Evolutionary conservation across 371 early-diverging fungal species (phyloP), one percentile per base, ranked within the genome.

Genomic region (Mucor saturninus): DNA sequence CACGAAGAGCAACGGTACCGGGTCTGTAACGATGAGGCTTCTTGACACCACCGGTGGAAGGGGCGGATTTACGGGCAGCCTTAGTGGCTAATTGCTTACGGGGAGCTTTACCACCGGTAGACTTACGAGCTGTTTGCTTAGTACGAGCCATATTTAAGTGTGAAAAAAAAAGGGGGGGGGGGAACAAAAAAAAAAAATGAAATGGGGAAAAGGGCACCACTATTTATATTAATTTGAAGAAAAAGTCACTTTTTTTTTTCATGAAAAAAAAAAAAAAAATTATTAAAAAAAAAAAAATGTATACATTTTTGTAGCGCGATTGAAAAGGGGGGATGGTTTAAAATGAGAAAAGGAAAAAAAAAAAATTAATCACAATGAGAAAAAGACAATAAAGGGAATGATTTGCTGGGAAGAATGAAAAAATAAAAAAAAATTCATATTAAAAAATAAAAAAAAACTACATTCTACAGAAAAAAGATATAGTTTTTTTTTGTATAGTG

Each of bases 71-170:
- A 71, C 83, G 83, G 30, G 82, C 82, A 46, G 98, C 95, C 90
- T 99, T 98, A 76, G 97, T 96, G 72, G 97, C 96, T 61, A 99
- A 85, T 83, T 97, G 97, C 87, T 98, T 98, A 80, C 95, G 89
- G 62, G 99, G 98, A 43, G 95, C 94, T 84, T 99, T 99, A 77
- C 99, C 98, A 78, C 99, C 99, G 70, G 98, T 97, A 59, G 97
- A 95, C 84, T 99, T 99, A 83, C 98, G 94, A 74, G 99, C 98
- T 70, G 98, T 98, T 84, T 98, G 97, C 88, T 97, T 96, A 74
- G 98, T 96, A 81, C 98, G 89, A 71, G 98, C 97, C 97, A 97
- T 96, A 46, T 46, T 68, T 57, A 21, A 21, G 21, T 46, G 1
- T 46, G 21, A 21, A 46, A 5, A 45, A 45, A 43, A 43, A 50